phyloP scores from a whole-genome alignment of 805 yeast species.

The Pichia exigua region DNA sequence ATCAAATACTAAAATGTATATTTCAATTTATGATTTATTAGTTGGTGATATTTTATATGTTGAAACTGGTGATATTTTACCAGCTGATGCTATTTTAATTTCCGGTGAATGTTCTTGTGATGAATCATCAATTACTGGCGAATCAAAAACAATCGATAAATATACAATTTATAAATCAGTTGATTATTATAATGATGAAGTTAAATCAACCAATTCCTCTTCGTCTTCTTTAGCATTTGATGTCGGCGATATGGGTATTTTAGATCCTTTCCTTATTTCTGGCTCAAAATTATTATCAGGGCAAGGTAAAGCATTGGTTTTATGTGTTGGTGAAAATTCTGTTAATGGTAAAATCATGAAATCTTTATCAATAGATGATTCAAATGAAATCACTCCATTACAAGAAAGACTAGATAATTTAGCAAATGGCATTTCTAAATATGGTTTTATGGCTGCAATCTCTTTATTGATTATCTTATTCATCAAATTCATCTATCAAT shows the following conservation, averaged over 20 bases:
- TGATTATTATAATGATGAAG: conserved; percentile 13
- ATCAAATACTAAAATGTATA: conserved; percentile 55
- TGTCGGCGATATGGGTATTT: conserved; percentile 34
- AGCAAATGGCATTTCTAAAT: conserved; percentile 92
- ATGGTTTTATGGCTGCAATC: conserved; percentile 80
- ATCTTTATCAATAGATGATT: conserved; percentile 66
- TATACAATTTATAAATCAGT: conserved; percentile 41
- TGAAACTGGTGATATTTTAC: conserved; percentile 91
- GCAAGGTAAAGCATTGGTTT: conserved; percentile 74
- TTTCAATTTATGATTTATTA: conserved; percentile 65
- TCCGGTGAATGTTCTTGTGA: conserved; percentile 79
- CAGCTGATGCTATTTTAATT: conserved; percentile 77
- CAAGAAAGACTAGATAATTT: conserved; percentile 72
- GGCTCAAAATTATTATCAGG: conserved; percentile 89
- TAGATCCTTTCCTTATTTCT: conserved; percentile 82
- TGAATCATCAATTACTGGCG: conserved; percentile 92
- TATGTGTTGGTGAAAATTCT: conserved; percentile 86
- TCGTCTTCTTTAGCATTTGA: conserved; percentile 20
- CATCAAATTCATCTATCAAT: conserved; percentile 61
- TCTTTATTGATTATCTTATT: conserved; percentile 75
- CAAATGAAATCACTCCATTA: conserved; percentile 81
- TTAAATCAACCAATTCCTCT: conserved; percentile 22
- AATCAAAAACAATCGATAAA: conserved; percentile 75
- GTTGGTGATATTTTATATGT: conserved; percentile 81
- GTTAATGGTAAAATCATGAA: conserved; percentile 89